Conservation (phyloP, 345 rosid species). For the Carallia brachiata region DNA sequence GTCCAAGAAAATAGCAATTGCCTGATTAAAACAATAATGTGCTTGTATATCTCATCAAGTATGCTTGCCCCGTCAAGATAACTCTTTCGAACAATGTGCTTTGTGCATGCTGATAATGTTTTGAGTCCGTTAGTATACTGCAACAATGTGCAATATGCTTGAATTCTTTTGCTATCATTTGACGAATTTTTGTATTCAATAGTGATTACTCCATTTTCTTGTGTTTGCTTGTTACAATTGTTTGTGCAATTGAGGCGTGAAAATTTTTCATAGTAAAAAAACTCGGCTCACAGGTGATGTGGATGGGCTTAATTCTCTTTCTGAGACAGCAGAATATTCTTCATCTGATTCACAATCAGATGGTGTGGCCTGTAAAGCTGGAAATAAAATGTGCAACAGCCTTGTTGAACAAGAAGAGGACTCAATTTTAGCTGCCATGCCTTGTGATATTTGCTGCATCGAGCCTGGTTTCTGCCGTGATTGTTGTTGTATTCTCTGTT, state of each 20-base stretch:
- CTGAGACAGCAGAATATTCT: conserved; percentile 35
- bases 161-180: background rate
- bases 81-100: too few relatives aligned
- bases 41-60: too few relatives aligned
- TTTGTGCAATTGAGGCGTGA: background rate
- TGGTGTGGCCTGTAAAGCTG: conserved; percentile 58
- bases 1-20: too few relatives aligned
- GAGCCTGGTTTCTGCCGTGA: conserved; percentile 72
- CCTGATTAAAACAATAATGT: too few relatives aligned
- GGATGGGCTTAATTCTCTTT: conserved; percentile 16
- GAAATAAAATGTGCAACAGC: conserved; percentile 61
- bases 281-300: conserved; percentile 26
- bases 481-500: conserved; percentile 86
- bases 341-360: conserved; percentile 30
- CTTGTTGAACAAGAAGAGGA: conserved; percentile 30
- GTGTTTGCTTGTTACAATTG: background rate
- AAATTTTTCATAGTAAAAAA: conserved; percentile 5
- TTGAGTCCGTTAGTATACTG: too few relatives aligned
- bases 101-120: too few relatives aligned
- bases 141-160: too few relatives aligned
- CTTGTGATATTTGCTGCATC: conserved; percentile 79
- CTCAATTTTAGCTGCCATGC: conserved; percentile 37
- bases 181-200: background rate
- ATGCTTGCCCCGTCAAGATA: too few relatives aligned
- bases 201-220: background rate